Evolutionary conservation across 2,329 filamentous ascomycete genomes (phyloP), one percentile per base, ranked within the genome.

Genomic region (Tolypocladium tropicale): DNA sequence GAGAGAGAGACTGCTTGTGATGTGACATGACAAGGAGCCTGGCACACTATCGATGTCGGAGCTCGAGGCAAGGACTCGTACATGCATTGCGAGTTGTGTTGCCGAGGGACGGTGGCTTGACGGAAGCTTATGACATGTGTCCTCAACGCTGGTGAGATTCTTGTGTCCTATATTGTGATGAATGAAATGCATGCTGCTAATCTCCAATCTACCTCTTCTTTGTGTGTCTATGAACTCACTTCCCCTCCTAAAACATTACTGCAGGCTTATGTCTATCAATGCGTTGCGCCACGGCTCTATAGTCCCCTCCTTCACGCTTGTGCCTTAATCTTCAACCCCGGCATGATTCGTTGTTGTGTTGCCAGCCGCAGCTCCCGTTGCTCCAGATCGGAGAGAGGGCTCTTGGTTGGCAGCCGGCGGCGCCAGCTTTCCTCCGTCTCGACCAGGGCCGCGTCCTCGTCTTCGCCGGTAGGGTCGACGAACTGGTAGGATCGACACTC

Each of bases 401-500:
- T 67, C 28, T 65, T 63, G 39, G 69, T 71, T 30, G 76, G 77
- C 30, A 72, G 66, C 37, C 79, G 72, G 53, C 72, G 68, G 28
- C 67, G 62, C 72, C 76, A 76, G 66, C 79, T 82, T 59, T 72
- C 69, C 14, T 69, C 60, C 10, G 77, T 80, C 69, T 83, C 81
- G 51, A 66, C 63, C 11, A 83, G 62, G 2, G 67, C 66, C 4
- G 78, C 79, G 25, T 77, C 69, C 2, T 70, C 67, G 56, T 85
- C 79, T 21, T 72, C 67, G 54, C 79, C 77, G 0, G 69, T 71
- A 12, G 76, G 67, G 41, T 84, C 78, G 30, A 70, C 76, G 66
- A 90, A 90, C 52, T 76, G 73, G 68, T 85, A 91, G 6, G 83
- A 83, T 57, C 88, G 82, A 67, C 76, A 85, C 71, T 92, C 88